Evolutionary conservation across 495 filamentous ascomycete species (phyloP), one percentile per base, ranked within the genome.

Genomic region (Trichoderma erinaceum): DNA sequence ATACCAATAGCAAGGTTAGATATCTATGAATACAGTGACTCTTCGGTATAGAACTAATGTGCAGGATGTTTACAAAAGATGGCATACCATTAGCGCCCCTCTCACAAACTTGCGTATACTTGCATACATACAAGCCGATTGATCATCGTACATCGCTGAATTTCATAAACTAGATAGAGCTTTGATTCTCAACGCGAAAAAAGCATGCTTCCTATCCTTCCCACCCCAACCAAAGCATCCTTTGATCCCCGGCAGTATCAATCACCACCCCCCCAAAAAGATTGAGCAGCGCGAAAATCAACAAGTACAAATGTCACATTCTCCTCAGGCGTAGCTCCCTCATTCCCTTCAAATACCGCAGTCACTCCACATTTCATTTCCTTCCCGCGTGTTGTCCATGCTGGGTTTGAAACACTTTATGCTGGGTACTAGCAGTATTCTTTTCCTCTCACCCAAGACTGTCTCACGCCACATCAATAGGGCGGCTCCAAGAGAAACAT

Each of bases 101-200:
- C 21, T 21, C 48, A 52, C 18, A 52, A 7, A 21, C n/a, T 52
- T 3, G 48, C 48, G 8, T 23, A 21, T 10, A 23, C 10, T 61
- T 61, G 11, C 50, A 56, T 38, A 38, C 8, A 38, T 38, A 38
- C 35, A 38, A 10, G 2, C 35, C 5, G 16, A 15, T 29, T 23
- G n/a, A 23, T 52, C 27, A 32, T 61, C 27, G 12, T 32, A 61
- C 27, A 16, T 32, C 50, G 56, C 56, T 61, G 25, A 32, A 61
- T 61, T 61, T 32, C 23, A 29, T 32, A 61, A 29, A 61, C 56
- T 61, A 61, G 35, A 61, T 21, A 52, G 27, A 61, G 56, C 56
- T 25, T 61, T 61, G 56, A 32, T 61, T 61, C 56, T 61, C 56
- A 15, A 61, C 56, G 25, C 27, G 25, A 61, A 61, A 61, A 61